A percentile compares a stretch with the other conserved stretches of the same genome.
Evolutionary conservation across 169 alveolate species (phyloP).

Genomic region (Cryptosporidium tyzzeri): DNA sequence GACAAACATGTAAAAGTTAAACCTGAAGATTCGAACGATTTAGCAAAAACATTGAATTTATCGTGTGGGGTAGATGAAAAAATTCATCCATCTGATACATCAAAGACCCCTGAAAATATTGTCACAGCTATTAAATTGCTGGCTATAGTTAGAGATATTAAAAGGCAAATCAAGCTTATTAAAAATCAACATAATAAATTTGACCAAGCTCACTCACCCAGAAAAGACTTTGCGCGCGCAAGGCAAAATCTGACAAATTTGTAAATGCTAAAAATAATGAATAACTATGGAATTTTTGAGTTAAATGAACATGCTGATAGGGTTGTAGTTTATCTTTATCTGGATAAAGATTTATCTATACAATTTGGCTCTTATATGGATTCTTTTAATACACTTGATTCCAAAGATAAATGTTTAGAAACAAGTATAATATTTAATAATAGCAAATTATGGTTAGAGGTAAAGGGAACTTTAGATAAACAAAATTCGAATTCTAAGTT

Average conservation of each 20-base stretch:
- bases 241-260: neutral
- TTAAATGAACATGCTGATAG: constrained; percentile 18
- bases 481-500: neutral
- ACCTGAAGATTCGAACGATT: neutral
- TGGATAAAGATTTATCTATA: neutral
- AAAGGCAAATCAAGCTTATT: constrained; percentile 37
- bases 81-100: neutral
- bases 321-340: neutral
- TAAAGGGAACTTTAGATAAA: neutral
- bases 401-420: neutral
- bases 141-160: constrained; percentile 25
- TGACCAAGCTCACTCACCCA: neutral
- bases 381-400: neutral
- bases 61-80: neutral
- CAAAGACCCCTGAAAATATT: constrained; percentile 19
- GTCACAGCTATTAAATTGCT: constrained; percentile 28
- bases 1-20: neutral
- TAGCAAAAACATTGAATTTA: neutral
- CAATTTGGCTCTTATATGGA: neutral
- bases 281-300: constrained; percentile 1
- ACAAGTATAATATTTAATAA: neutral
- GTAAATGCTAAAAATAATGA: neutral
- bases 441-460: constrained; percentile 13
- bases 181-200: constrained; percentile 2
- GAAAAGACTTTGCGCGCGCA: constrained; percentile 4